A percentile compares a stretch with the other conserved stretches of the same genome.
These are phyloP conservation scores for Dactylorhiza incarnata DNA, from an alignment of 106 monocot genomes.

Conservation along the genomic window DNA sequence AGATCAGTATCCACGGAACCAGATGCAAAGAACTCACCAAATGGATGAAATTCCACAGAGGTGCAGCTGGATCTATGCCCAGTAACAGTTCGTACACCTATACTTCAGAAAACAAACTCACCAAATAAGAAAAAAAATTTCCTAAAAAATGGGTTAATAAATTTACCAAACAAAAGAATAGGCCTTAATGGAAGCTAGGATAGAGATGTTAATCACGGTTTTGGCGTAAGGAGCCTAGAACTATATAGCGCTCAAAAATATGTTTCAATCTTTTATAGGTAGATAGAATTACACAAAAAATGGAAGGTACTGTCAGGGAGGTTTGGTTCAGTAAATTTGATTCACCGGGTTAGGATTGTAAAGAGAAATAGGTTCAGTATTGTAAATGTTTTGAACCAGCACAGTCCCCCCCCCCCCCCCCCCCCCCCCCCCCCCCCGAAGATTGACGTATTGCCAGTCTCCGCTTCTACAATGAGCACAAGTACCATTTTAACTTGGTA, in stretches of 20 bases:
- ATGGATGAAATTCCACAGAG: slow-evolving; percentile 86
- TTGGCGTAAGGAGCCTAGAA: not conserved
- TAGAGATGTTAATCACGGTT: not conserved
- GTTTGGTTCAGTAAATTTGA: too few relatives aligned
- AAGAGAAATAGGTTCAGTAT: too few relatives aligned
- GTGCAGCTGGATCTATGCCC: slow-evolving; percentile 71
- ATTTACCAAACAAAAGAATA: not conserved
- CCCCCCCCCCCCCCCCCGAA: too few relatives aligned
- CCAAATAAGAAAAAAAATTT: slow-evolving; percentile 5
- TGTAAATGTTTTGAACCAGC: too few relatives aligned
- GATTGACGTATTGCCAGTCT: too few relatives aligned
- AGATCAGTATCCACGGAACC: slow-evolving; percentile 88
- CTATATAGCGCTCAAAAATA: not conserved
- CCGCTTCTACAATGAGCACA: too few relatives aligned
- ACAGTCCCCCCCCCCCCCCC: too few relatives aligned
- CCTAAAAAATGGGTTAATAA: not conserved
- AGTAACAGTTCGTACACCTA: slow-evolving; percentile 73
- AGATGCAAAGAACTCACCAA: slow-evolving; percentile 95
- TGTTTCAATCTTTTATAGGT: not conserved
- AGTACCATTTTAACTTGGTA: too few relatives aligned
- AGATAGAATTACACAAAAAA: not conserved
- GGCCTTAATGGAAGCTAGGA: not conserved
- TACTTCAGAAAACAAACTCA: slow-evolving; percentile 19
- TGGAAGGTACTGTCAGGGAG: too few relatives aligned
- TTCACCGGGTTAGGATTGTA: too few relatives aligned